A percentile compares a stretch with the other conserved stretches of the same genome.
phyloP scores from a whole-genome alignment of 352 stramenopile species.

The Phytophthora lateralis region DNA sequence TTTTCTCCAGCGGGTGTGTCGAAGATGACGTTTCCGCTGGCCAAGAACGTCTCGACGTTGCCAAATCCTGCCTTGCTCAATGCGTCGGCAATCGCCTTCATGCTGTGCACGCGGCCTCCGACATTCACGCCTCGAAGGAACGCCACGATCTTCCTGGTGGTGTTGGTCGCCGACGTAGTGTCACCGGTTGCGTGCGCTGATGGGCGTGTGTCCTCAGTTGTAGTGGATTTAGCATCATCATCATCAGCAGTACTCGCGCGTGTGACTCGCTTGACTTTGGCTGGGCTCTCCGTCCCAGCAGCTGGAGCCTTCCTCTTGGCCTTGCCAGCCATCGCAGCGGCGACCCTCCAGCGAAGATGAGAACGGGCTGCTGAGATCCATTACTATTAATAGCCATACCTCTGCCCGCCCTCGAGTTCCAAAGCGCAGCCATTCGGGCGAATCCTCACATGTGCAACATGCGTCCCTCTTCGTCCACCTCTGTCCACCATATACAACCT shows the following conservation, averaged over 20 bases:
- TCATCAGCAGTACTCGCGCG: neutral
- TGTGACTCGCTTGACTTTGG: slow-evolving; percentile 13
- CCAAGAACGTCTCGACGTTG: slow-evolving; percentile 38
- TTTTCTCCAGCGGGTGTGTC: neutral
- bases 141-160: slow-evolving; percentile 26
- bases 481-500: neutral
- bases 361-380: slow-evolving; percentile 4
- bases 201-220: neutral
- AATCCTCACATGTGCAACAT: neutral
- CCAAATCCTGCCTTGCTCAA: slow-evolving; percentile 20
- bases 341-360: neutral
- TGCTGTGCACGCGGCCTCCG: slow-evolving; percentile 36
- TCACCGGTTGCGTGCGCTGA: slow-evolving; percentile 4
- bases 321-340: slow-evolving; percentile 6
- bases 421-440: slow-evolving; percentile 5
- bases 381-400: neutral
- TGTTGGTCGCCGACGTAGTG: neutral
- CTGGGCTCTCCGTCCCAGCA: neutral
- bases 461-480: slow-evolving; percentile 10
- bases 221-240: neutral
- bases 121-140: slow-evolving; percentile 44
- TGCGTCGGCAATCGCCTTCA: slow-evolving; percentile 33
- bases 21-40: slow-evolving; percentile 41
- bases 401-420: slow-evolving; percentile 3
- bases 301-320: slow-evolving; percentile 18